Conservation (phyloP, 768 basidiomycete species). For the Lactarius pseudohatsudake region DNA sequence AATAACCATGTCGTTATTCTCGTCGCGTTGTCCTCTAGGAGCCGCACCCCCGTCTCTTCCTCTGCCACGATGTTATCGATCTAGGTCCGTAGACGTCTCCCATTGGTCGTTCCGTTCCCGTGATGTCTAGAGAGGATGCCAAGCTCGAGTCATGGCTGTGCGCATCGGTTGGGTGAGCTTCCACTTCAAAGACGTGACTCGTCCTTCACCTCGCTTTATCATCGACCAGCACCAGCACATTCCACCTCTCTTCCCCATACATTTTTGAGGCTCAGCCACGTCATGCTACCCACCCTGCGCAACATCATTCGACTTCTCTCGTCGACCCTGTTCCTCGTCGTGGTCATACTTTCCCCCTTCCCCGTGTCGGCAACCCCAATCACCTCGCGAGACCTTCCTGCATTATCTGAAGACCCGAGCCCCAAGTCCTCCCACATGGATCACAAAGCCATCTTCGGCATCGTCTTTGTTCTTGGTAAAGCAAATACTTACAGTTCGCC, state of each 20-base stretch:
- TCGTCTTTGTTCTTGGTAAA: background rate
- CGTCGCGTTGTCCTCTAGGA: no score
- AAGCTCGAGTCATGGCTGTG: no score
- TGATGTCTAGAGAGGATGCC: no score
- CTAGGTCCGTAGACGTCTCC: no score
- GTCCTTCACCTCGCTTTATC: background rate
- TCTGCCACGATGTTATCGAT: no score
- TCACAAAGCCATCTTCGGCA: background rate
- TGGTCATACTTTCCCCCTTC: background rate
- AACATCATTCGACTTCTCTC: background rate
- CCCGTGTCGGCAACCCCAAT: background rate
- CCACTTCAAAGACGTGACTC: background rate
- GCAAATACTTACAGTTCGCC: background rate
- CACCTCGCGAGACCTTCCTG: no score
- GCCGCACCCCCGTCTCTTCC: no score
- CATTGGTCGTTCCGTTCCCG: no score
- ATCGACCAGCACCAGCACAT: background rate
- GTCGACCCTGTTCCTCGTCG: background rate
- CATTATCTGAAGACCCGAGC: background rate
- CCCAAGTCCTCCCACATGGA: background rate
- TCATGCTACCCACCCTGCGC: background rate
- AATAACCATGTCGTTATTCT: no score
- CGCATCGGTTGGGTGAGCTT: background rate
- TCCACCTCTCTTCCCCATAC: background rate
- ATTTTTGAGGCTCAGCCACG: background rate